Conservation (phyloP, 495 filamentous ascomycete genomes). For the Lasiosphaeria ovina region DNA sequence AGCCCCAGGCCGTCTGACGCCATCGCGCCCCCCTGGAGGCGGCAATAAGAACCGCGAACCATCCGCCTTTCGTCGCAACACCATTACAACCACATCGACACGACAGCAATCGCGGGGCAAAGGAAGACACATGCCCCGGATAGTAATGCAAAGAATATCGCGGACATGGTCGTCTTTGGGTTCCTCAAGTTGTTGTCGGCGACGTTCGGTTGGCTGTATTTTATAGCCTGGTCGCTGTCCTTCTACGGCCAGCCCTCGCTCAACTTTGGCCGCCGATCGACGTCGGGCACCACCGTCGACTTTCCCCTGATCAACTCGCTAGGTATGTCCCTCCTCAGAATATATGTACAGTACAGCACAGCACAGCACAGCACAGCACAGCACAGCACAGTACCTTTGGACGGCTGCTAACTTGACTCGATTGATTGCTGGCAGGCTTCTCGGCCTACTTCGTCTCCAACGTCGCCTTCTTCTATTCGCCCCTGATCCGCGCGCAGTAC, state of each 20-base stretch:
- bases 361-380: too few species aligned
- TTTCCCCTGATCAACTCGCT: slow-evolving; percentile 80
- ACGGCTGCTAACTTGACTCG: too few species aligned
- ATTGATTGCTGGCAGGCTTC: slow-evolving; percentile 59
- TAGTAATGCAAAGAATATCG: background rate
- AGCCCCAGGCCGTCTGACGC: background rate
- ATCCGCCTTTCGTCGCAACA: too few species aligned
- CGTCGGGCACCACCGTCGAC: slow-evolving; percentile 79
- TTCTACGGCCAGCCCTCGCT: slow-evolving; percentile 88
- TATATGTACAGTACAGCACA: too few species aligned
- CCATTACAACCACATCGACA: too few species aligned
- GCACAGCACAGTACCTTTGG: too few species aligned
- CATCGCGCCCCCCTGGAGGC: background rate
- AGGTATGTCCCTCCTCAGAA: slow-evolving; percentile 48
- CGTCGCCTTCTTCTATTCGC: slow-evolving; percentile 69
- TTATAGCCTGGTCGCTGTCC: slow-evolving; percentile 75
- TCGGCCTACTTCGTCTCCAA: slow-evolving; percentile 74
- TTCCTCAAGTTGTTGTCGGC: slow-evolving; percentile 43
- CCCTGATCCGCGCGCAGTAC: slow-evolving; percentile 76
- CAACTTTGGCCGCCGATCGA: slow-evolving; percentile 72
- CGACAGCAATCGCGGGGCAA: too few species aligned
- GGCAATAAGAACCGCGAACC: too few species aligned
- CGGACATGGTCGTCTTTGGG: slow-evolving; percentile 7
- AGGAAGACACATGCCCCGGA: too few species aligned
- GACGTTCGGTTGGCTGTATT: slow-evolving; percentile 60